Conservation (phyloP, 352 stramenopile species). For the Blastocystis sp. region DNA sequence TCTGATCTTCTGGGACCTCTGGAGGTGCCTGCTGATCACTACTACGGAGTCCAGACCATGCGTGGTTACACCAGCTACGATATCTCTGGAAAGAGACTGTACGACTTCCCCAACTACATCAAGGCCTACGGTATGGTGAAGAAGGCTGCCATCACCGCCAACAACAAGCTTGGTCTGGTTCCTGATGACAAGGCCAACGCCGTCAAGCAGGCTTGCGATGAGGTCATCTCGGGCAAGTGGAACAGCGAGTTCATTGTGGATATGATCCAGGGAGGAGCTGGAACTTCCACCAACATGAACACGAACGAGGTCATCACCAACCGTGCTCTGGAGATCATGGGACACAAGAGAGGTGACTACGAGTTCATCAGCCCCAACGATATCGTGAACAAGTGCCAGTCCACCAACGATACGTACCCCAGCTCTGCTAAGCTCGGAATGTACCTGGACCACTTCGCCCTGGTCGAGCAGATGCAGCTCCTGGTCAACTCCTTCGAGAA, state of each 20-base stretch:
- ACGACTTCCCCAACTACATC: conserved; percentile 51
- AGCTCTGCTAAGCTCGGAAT: conserved; percentile 65
- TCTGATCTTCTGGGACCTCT: conserved; percentile 40
- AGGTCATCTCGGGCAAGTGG: conserved; percentile 63
- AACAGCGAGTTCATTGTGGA: conserved; percentile 70
- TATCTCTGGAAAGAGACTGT: conserved; percentile 37
- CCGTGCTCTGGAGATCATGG: conserved; percentile 60
- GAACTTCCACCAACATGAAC: conserved; percentile 96
- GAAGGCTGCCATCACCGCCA: conserved; percentile 40
- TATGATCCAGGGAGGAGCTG: conserved; percentile 76
- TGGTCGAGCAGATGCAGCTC: conserved; percentile 36
- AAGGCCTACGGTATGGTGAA: conserved; percentile 51
- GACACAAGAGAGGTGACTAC: conserved; percentile 59
- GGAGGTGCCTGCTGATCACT: conserved; percentile 45
- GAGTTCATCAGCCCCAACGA: conserved; percentile 66
- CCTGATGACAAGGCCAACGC: conserved; percentile 19
- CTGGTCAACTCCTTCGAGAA: conserved; percentile 60
- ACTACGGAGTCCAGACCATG: conserved; percentile 51
- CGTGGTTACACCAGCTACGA: conserved; percentile 43
- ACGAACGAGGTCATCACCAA: conserved; percentile 83
- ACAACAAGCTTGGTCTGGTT: conserved; percentile 29
- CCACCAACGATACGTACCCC: conserved; percentile 67
- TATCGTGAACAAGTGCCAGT: conserved; percentile 69
- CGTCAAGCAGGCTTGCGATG: conserved; percentile 39
- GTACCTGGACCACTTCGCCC: conserved; percentile 60